phyloP scores from a whole-genome alignment of 352 stramenopile species.

The Phytopythium boreale region DNA sequence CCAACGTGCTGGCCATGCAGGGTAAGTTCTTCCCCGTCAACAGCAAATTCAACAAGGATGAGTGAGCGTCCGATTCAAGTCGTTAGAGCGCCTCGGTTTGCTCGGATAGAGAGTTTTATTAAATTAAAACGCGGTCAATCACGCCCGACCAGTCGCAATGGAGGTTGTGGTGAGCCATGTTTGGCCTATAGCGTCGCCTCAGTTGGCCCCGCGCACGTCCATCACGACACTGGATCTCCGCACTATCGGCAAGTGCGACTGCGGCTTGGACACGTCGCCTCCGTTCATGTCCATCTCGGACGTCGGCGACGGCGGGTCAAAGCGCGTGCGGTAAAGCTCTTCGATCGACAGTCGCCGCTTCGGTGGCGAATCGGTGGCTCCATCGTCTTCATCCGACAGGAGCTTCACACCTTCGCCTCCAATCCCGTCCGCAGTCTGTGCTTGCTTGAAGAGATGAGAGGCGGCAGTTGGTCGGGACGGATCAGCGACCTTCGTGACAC shows the following conservation, averaged over 20 bases:
- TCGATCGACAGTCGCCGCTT: slow-evolving; percentile 20
- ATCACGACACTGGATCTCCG: slow-evolving; percentile 2
- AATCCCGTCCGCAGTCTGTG: background rate
- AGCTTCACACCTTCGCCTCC: background rate
- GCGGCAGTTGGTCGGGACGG: background rate
- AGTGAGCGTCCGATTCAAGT: slow-evolving; percentile 19
- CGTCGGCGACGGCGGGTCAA: slow-evolving; percentile 27
- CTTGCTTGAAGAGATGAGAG: background rate
- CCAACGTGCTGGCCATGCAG: slow-evolving; percentile 40
- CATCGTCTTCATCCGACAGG: background rate
- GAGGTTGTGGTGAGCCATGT: too few relatives aligned
- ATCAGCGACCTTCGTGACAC: background rate
- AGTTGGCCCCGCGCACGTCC: background rate
- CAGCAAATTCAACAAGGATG: slow-evolving; percentile 40
- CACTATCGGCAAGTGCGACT: background rate
- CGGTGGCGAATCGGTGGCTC: background rate
- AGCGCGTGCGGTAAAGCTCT: slow-evolving; percentile 64
- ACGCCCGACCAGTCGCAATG: too few relatives aligned
- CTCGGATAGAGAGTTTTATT: background rate
- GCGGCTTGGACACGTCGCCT: background rate
- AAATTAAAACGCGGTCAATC: background rate
- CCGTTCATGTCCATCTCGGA: slow-evolving; percentile 5
- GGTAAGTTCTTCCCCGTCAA: slow-evolving; percentile 56
- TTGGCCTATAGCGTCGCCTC: background rate
- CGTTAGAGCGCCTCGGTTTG: background rate